Evolutionary conservation across 176 grass and related monocot species (phyloP).

Genomic region (Hordeum vulgare): MorexV3_pseudomolecules_assembly NC_058524.1:567520464-567520963

Average conservation of each 20-base stretch:
- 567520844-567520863: neutral
- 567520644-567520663: conserved; percentile 69
- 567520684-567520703: conserved; percentile 79
- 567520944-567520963: conserved; percentile 35
- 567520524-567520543: neutral
- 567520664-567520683: conserved; percentile 69
- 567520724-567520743: conserved; percentile 59
- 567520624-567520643: conserved; percentile 72
- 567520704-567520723: conserved; percentile 80
- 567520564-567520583: neutral
- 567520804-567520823: conserved; percentile 91
- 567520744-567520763: conserved; percentile 68
- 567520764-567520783: conserved; percentile 65
- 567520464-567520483: neutral
- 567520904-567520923: too few species aligned
- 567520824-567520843: conserved; percentile 64
- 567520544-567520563: neutral
- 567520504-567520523: neutral
- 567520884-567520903: neutral
- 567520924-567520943: too few species aligned
- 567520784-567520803: conserved; percentile 92
- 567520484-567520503: neutral
- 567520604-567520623: neutral
- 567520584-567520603: too few species aligned
- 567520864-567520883: neutral